phyloP scores from a whole-genome alignment of 495 filamentous ascomycete genomes.

The Penicillium steckii region DNA sequence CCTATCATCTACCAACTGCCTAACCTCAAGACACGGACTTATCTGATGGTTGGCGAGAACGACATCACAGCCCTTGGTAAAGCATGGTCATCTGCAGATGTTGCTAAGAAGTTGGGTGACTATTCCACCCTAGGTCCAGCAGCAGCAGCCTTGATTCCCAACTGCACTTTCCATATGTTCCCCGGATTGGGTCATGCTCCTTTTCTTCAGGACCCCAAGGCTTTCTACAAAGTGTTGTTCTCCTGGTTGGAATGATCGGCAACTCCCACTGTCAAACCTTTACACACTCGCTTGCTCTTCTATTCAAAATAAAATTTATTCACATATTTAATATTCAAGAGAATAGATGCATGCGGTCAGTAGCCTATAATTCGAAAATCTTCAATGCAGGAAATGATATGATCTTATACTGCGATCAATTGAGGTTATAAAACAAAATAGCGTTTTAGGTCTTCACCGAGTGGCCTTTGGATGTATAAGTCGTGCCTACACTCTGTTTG shows the following conservation, averaged over 20 bases:
- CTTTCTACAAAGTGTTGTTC: conserved; percentile 10
- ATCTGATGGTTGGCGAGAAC: conserved; percentile 10
- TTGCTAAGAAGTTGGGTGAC: conserved; percentile 10
- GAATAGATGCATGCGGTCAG: too few species aligned
- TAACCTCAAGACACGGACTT: conserved; percentile 2
- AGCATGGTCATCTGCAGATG: conserved; percentile 4
- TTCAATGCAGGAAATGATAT: too few species aligned
- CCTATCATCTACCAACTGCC: background rate
- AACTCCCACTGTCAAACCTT: too few species aligned
- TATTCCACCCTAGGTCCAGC: conserved; percentile 12
- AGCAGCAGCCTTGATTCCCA: conserved; percentile 13
- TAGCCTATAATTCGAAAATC: too few species aligned
- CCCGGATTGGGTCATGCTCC: conserved; percentile 17
- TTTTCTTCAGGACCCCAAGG: conserved; percentile 14
- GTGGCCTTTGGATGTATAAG: too few species aligned
- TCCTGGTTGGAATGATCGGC: conserved; percentile 1
- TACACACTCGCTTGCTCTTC: too few species aligned
- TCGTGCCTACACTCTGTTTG: too few species aligned
- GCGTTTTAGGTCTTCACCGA: too few species aligned
- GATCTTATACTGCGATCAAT: too few species aligned
- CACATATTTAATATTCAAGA: too few species aligned
- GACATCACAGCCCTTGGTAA: conserved; percentile 10
- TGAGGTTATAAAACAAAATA: too few species aligned
- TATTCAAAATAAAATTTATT: too few species aligned
- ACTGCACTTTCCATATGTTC: conserved; percentile 17